Percentiles rank a stretch among this genome's conserved stretches.
Evolutionary conservation across 108 stramenopile species (phyloP).

Genomic region (Cyclotella kingstonii): DNA sequence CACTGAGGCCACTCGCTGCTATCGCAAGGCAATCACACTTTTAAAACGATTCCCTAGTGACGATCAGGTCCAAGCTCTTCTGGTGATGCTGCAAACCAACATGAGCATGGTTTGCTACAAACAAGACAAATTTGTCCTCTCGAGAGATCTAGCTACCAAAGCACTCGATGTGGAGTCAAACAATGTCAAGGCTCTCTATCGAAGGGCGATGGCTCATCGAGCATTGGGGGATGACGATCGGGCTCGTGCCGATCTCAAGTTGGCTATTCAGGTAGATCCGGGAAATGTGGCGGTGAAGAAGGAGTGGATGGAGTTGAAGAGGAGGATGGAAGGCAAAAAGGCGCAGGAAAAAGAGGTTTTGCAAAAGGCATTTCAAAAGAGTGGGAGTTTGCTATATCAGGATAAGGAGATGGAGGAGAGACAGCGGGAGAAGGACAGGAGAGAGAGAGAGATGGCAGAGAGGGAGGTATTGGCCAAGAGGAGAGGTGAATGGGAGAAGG

Average conservation of each 20-base stretch:
- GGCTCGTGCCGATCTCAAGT: conserved; percentile 59
- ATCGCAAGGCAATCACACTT: conserved; percentile 63
- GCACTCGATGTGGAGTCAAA: conserved; percentile 62
- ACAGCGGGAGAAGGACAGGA: conserved; percentile 46
- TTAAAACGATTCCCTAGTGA: conserved; percentile 71
- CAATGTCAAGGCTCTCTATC: conserved; percentile 85
- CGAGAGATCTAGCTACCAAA: conserved; percentile 63
- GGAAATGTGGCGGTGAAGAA: conserved; percentile 62
- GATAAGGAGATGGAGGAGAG: conserved; percentile 79
- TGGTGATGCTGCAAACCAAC: conserved; percentile 72
- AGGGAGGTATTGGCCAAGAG: conserved; percentile 55
- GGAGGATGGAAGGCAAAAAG: conserved; percentile 49
- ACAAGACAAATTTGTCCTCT: conserved; percentile 59
- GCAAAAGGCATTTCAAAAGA: conserved; percentile 65
- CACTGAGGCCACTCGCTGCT: conserved; percentile 64
- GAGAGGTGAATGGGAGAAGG: conserved; percentile 83
- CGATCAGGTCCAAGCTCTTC: conserved; percentile 70
- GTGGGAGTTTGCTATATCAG: conserved; percentile 53
- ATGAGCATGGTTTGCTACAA: conserved; percentile 79
- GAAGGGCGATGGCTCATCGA: conserved; percentile 64
- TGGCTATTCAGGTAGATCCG: conserved; percentile 55
- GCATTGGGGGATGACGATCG: conserved; percentile 56
- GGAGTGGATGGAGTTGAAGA: conserved; percentile 60
- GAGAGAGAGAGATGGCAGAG: conserved; percentile 55
- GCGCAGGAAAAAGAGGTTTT: conserved; percentile 54